Conservation (phyloP, 2,329 filamentous ascomycete genomes). For the Claviceps cyperi region DNA sequence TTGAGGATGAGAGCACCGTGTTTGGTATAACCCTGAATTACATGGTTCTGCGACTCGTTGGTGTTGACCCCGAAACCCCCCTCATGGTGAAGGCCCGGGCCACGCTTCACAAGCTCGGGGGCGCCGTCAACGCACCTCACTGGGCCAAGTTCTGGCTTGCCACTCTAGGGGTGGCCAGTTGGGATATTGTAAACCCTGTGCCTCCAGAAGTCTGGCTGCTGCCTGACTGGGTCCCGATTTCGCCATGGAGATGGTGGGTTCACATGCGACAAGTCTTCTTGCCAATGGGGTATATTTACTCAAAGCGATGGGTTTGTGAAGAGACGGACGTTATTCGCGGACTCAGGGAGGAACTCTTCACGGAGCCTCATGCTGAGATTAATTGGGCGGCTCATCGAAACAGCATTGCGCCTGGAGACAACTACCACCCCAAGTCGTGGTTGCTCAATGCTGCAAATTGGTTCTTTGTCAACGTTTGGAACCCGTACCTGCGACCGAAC, state of each 20-base stretch:
- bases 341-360: conserved; percentile 70
- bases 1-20: conserved; percentile 81
- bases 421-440: conserved; percentile 88
- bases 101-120: conserved; percentile 72
- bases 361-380: conserved; percentile 63
- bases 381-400: conserved; percentile 69
- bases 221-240: conserved; percentile 78
- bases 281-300: conserved; percentile 83
- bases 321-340: conserved; percentile 58
- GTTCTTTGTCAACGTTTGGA: conserved; percentile 65
- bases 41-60: conserved; percentile 62
- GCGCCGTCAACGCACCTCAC: conserved; percentile 70
- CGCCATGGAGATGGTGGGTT: conserved; percentile 95
- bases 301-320: conserved; percentile 64
- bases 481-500: conserved; percentile 57
- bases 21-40: conserved; percentile 91
- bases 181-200: conserved; percentile 89
- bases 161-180: conserved; percentile 66
- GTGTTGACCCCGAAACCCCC: conserved; percentile 69
- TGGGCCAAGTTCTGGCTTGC: conserved; percentile 97
- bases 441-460: conserved; percentile 67
- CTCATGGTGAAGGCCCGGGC: conserved; percentile 74
- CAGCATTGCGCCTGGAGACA: conserved; percentile 63
- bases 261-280: conserved; percentile 96
- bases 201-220: conserved; percentile 89